Evolutionary conservation across 1,139 yeast species (phyloP).

Genomic region (Suhomyces guaymorum): DNA sequence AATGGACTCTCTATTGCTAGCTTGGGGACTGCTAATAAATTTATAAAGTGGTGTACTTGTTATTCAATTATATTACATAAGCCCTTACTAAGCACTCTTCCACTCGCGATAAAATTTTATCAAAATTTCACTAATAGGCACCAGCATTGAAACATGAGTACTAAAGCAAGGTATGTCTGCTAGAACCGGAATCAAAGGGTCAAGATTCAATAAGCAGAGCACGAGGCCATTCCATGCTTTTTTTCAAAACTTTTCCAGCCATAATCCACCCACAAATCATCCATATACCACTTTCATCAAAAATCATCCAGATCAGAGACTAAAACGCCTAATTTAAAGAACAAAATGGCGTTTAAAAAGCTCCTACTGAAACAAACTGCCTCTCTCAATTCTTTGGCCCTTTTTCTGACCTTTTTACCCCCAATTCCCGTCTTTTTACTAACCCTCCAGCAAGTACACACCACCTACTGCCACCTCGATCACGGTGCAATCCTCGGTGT

Average conservation of each 20-base stretch:
- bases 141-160: constrained; percentile 22
- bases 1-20: too few relatives aligned
- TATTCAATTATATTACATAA: background rate
- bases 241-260: too few relatives aligned
- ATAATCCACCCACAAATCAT: too few relatives aligned
- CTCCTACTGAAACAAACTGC: too few relatives aligned
- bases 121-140: constrained; percentile 7
- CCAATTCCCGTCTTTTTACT: background rate
- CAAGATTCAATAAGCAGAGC: too few relatives aligned
- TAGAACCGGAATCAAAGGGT: background rate
- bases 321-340: too few relatives aligned
- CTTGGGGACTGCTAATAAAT: too few relatives aligned
- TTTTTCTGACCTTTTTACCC: background rate
- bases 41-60: too few relatives aligned
- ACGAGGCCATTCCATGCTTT: too few relatives aligned
- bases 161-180: constrained; percentile 26
- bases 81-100: constrained; percentile 8
- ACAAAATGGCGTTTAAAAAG: too few relatives aligned
- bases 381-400: background rate
- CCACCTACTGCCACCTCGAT: constrained; percentile 49
- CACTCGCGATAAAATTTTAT: constrained; percentile 10
- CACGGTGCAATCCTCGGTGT: constrained; percentile 58
- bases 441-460: constrained; percentile 26
- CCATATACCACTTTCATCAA: too few relatives aligned
- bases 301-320: too few relatives aligned